Evolutionary conservation across 768 basidiomycete genomes (phyloP).

Genomic region (Serendipita sp.): DNA sequence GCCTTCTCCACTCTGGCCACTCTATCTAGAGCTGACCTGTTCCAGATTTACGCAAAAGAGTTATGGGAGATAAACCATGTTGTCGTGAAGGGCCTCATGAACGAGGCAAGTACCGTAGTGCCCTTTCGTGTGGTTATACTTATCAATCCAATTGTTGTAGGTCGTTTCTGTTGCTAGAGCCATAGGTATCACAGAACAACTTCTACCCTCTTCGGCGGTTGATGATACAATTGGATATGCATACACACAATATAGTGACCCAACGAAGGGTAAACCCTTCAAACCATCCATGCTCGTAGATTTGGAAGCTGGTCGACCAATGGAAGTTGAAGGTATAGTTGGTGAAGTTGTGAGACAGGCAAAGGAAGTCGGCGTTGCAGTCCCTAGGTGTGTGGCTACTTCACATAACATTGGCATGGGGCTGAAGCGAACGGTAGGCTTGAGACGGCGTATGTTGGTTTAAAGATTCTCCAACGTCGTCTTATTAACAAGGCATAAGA

Average conservation of each 20-base stretch:
- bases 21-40: conserved; percentile 14
- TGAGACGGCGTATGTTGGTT: not conserved
- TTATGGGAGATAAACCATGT: conserved; percentile 11
- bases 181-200: conserved; percentile 7
- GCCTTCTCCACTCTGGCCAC: conserved; percentile 20
- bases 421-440: not conserved
- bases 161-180: conserved; percentile 17
- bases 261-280: conserved; percentile 14
- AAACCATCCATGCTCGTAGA: conserved; percentile 50
- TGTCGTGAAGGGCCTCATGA: conserved; percentile 14
- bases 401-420: not conserved
- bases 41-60: conserved; percentile 15
- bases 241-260: conserved; percentile 6
- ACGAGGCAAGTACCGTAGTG: conserved; percentile 13
- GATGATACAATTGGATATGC: conserved; percentile 13
- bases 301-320: conserved; percentile 33
- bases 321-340: conserved; percentile 51
- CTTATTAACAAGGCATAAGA: not conserved
- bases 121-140: not conserved
- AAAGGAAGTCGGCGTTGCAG: conserved; percentile 10
- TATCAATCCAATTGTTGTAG: not conserved
- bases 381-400: not conserved
- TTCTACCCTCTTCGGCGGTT: conserved; percentile 15
- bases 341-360: conserved; percentile 45
- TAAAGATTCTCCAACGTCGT: not conserved